Evolutionary conservation across 148 eudicot genomes (phyloP), one percentile per base, ranked within the genome.

Genomic region (Heliamphora exappendiculata): DNA sequence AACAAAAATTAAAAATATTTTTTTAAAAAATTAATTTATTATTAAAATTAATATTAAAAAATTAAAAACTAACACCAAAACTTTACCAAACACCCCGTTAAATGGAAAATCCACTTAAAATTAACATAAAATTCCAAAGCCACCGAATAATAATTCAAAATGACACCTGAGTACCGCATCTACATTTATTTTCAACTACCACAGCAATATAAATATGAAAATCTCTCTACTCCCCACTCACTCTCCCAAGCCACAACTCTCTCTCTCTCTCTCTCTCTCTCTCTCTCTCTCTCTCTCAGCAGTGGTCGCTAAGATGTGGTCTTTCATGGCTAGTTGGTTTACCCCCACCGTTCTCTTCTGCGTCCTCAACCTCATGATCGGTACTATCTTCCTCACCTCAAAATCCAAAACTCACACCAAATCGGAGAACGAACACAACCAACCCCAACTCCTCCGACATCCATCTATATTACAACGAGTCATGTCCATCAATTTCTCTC

Each of bases 281-380:
- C 71, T 22, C 49, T 22, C 70, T 22, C 70, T 11, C 70, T 10
- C 50, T 42, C 51, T n/a, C 51, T 11, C 51, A 3, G 1, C 68
- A 54, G 54, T 60, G 10, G 78, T 79, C 5, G 50, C 22, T 16
- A 8, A 24, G 54, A 33, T 67, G 73, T 66, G 63, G 73, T 19
- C 36, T n/a, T 66, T 19, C 14, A 74, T 87, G 53, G 72, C 87
- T 2, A 57, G 86, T 77, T 91, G 90, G 93, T 68, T 85, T n/a
- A 88, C 93, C 0, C 97, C 93, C 13, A 79, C 90, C 0, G 55
- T 84, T 0, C 93, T 91, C 64, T 89, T 91, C 75, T 76, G 87
- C 74, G 79, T 88, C 33, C 75, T 90, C 17, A 89, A 91, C 86
- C 75, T 85, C 77, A 78, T 84, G 51, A 83, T 91, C 72, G 90